Base-by-base conservation (phyloP, 495 filamentous ascomycete genomes). In the Penicillium egyptiacum region DNA sequence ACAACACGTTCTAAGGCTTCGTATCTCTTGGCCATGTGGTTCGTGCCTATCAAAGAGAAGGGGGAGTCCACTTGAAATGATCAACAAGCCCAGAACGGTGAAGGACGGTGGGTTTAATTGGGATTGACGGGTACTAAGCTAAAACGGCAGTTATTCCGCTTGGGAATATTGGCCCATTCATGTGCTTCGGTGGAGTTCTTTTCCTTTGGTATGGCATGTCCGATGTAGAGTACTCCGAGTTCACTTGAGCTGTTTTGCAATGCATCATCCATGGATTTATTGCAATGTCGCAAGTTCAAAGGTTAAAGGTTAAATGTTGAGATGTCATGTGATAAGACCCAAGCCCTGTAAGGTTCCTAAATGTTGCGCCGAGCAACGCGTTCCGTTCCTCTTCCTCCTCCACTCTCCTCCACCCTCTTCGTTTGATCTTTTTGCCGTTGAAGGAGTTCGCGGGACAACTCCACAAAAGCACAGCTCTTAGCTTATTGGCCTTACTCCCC, bases 61-160 rank as follows among this genome's bases (percentile, higher is more conserved):
- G 5, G 5, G 22, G 22, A 19, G 11, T n/a, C 17, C n/a, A 33
- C 10, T 33, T 33, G 30, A 5, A 7, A 31, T 33, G 64, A 64
- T 67, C 64, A 67, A 53, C 64, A 44, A 53, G 57, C 31, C 61
- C 47, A 61, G 61, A 67, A 23, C 41, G 37, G 17, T n/a, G 16
- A n/a, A 37, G 20, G n/a, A 4, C 35, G 45, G 40, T 37, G 56
- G 28, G 42, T 67, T 67, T 64, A 23, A 67, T 64, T 58, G 19
- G 35, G 61, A 67, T 67, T 51, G 55, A 57, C 58, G 4, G 53
- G 20, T 12, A 33, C 23, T 47, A 25, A 22, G 25, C 41, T 45
- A 55, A 26, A 17, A 9, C 19, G 25, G 35, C 30, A 33, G 14
- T 33, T 33, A 2, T 33, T 11, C 30, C 30, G 11, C 11, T 33